These are phyloP conservation scores for Clarireedia hainanense DNA, from an alignment of 2,329 filamentous ascomycete genomes.

Conservation along the genomic window DNA sequence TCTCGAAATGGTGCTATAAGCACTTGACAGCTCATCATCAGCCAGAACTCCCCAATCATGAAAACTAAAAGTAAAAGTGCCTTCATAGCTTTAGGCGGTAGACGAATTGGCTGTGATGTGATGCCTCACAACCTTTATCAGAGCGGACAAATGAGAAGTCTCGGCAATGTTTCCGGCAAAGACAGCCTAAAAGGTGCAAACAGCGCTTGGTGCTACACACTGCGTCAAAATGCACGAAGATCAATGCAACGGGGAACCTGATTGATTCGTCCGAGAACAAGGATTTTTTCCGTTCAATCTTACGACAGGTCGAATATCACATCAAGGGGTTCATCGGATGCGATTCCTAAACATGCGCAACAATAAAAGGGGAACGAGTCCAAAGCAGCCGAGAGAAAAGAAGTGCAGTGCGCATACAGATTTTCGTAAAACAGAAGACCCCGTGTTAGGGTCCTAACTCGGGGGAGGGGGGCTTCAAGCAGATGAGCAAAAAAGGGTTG, in stretches of 20 bases:
- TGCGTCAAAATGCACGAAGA: conserved; percentile 9
- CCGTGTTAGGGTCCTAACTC: not conserved
- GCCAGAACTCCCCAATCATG: not conserved
- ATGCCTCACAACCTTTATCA: too few species aligned
- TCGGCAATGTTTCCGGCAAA: not conserved
- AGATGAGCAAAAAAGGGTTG: too few species aligned
- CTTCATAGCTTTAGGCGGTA: too few species aligned
- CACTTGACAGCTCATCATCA: too few species aligned
- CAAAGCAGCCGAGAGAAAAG: not conserved
- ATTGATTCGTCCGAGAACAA: conserved; percentile 5
- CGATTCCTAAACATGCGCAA: not conserved
- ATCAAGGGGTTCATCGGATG: conserved; percentile 2
- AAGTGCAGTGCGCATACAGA: not conserved
- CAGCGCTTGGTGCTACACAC: not conserved
- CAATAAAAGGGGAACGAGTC: not conserved
- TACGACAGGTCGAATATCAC: conserved; percentile 6
- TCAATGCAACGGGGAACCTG: conserved; percentile 8
- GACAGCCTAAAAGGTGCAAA: not conserved
- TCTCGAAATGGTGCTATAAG: not conserved
- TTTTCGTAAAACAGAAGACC: not conserved
- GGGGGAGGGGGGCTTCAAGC: not conserved
- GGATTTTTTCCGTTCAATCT: conserved; percentile 3
- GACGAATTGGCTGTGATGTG: too few species aligned
- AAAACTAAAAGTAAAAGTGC: too few species aligned
- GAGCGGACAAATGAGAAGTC: not conserved